Evolutionary conservation across 352 stramenopile genomes (phyloP).

Genomic region (Albugo laibachii): DNA sequence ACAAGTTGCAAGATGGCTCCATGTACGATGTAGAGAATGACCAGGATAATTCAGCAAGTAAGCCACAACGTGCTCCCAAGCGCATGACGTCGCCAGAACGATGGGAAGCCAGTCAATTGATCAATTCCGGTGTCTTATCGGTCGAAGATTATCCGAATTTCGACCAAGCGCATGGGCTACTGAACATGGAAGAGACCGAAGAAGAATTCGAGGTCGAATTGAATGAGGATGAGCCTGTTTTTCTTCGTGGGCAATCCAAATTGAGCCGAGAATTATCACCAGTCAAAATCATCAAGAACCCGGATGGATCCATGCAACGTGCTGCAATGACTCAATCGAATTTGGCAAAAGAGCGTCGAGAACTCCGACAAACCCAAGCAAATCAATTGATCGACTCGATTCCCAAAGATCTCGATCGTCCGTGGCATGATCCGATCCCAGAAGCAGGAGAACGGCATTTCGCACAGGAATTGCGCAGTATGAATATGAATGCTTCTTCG

Average conservation of each 20-base stretch:
- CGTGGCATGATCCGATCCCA: constrained; percentile 97
- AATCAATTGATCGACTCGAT: constrained; percentile 94
- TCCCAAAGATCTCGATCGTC: constrained; percentile 95
- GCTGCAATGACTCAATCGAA: constrained; percentile 93
- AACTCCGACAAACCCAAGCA: constrained; percentile 92
- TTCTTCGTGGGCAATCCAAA: constrained; percentile 90
- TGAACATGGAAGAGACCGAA: constrained; percentile 64
- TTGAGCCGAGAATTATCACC: constrained; percentile 82
- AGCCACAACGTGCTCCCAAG: constrained; percentile 54
- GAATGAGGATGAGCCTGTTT: constrained; percentile 93
- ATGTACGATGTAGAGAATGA: constrained; percentile 57
- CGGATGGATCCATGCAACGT: constrained; percentile 94
- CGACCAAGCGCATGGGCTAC: constrained; percentile 85
- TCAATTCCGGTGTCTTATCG: constrained; percentile 94
- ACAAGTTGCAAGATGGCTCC: too few species aligned
- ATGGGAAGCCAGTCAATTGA: constrained; percentile 95
- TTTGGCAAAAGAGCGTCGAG: constrained; percentile 93
- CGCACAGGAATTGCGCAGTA: constrained; percentile 87
- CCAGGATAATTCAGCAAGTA: constrained; percentile 22
- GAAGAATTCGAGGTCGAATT: constrained; percentile 89
- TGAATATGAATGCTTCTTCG: constrained; percentile 80
- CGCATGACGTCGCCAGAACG: constrained; percentile 91
- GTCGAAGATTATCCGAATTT: constrained; percentile 96
- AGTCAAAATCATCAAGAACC: constrained; percentile 98
- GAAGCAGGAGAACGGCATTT: constrained; percentile 95